A percentile compares a stretch with the other conserved stretches of the same genome.
phyloP scores from a whole-genome alignment of 83 land plant genomes.

The Isoetes engelmannii region DNA sequence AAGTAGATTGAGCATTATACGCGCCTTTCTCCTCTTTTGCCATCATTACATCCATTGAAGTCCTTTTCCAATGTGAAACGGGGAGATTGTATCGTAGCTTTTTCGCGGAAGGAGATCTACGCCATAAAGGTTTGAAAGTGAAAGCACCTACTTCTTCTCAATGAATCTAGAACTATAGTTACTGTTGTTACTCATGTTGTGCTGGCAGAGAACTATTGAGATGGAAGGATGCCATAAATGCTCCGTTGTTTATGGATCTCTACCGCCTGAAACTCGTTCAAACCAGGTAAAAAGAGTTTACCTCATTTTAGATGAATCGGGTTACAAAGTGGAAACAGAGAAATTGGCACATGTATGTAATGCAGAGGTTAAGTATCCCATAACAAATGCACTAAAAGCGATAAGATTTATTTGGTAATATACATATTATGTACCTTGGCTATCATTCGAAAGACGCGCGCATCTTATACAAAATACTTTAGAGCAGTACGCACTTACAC shows the following conservation, averaged over 20 bases:
- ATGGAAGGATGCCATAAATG: slow-evolving; percentile 56
- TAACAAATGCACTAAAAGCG: too few species aligned
- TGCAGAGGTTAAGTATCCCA: too few species aligned
- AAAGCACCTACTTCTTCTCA: neutral
- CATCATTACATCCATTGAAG: slow-evolving; percentile 44
- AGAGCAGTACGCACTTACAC: too few species aligned
- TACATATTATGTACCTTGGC: too few species aligned
- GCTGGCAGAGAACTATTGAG: slow-evolving; percentile 49
- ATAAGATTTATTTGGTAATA: too few species aligned
- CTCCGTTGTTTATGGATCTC: slow-evolving; percentile 93
- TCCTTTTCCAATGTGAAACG: slow-evolving; percentile 42
- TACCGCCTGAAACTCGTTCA: slow-evolving; percentile 91
- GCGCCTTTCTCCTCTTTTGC: slow-evolving; percentile 69
- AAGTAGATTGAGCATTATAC: slow-evolving; percentile 58
- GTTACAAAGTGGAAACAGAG: slow-evolving; percentile 37
- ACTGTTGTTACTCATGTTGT: too few species aligned
- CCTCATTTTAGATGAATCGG: neutral
- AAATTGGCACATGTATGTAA: neutral
- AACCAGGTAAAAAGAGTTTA: slow-evolving; percentile 21
- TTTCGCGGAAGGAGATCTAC: slow-evolving; percentile 64
- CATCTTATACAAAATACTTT: too few species aligned
- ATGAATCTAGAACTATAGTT: too few species aligned
- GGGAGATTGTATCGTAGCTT: slow-evolving; percentile 80
- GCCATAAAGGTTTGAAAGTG: slow-evolving; percentile 42
- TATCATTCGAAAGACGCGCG: too few species aligned